Evolutionary conservation across 768 basidiomycete species (phyloP), one percentile per base, ranked within the genome.

Genomic region (Russula lepida): DNA sequence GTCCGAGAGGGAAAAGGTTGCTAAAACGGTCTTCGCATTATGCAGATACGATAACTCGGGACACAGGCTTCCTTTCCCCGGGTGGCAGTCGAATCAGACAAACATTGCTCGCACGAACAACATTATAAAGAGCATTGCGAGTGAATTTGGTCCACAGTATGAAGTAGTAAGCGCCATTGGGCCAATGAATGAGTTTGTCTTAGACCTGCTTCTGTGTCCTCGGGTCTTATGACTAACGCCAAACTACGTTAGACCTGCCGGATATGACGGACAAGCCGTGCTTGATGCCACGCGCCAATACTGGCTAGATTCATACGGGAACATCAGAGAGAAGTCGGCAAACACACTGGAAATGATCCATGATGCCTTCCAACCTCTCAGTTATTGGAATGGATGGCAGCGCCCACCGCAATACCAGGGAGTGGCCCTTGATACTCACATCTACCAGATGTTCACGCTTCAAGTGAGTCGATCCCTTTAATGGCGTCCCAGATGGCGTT

Each of bases 1-100:
- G 32, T 41, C 48, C 44, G 13, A n/a, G 58, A 2, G 25, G 21
- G 48, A 15, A 25, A 17, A 37, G 17, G 4, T 37, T 13, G 35
- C 7, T 3, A 6, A 63, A 43, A 62, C 6, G 28, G 23, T n/a
- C 4, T 23, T 56, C 5, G n/a, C 12, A 13, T 51, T 19, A n/a
- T 52, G 0, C 68, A 89, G 89, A 21, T 92, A 82, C 68, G 90
- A 92, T 68, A 92, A 92, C 67, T 91, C 88, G 41, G 90, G 90
- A 19, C 86, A 86, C 50, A 80, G 73, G 60, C 70, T 83, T 56
- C 61, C 76, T 6, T 81, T 71, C 65, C 89, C 90, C 71, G 69
- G 74, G 30, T 92, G 90, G 90, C 86, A 90, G 13, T 80, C 81
- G 0, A 79, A 79, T 52, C 76, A 79, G 62, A 79, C 76, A 33